Evolutionary conservation across 345 rosid species (phyloP), one percentile per base, ranked within the genome.

Genomic region (Euphorbia peplus): DNA sequence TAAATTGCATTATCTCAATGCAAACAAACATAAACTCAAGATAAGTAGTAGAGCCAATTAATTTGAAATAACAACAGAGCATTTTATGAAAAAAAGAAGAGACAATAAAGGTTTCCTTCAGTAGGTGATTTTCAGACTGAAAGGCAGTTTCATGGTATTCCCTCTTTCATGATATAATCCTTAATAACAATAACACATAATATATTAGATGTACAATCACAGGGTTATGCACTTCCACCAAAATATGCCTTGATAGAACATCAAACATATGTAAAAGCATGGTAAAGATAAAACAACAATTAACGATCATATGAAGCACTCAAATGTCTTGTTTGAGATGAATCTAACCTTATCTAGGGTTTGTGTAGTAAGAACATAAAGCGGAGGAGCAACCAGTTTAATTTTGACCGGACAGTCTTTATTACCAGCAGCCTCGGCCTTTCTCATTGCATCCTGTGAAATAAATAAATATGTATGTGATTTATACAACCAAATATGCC

Each of bases 311-410:
- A 12, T 5, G 24, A 26, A 37, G 24, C 24, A 41, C 53, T 60
- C 5, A 15, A 58, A 37, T 73, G 8, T 6, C 56, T 29, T 29
- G 15, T 1, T n/a, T 8, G 9, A 51, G 1, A 53, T 6, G 30
- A 39, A 12, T 51, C 84, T 70, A 59, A 92, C 99, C 98, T 95
- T 95, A 81, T 92, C 98, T 64, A 92, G 95, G 18, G 99, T 95
- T 73, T 92, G 99, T 60, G 97, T 90, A 53, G 98, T 95, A 67
- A 92, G 97, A 73, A 92, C 98, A 82, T 92, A 92, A 25, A 92
- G 92, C 54, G 99, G 99, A 67, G 98, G 93, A 50, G 97, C 98
- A 84, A 92, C 99, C 76, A 92, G 71, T 56, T 95, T 92, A 60
- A 95, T 95, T 81, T 90, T 95, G 54, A 95, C 98, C 24, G 99